phyloP scores from a whole-genome alignment of 495 filamentous ascomycete genomes.

The Hyaloscypha hepaticicola region DNA sequence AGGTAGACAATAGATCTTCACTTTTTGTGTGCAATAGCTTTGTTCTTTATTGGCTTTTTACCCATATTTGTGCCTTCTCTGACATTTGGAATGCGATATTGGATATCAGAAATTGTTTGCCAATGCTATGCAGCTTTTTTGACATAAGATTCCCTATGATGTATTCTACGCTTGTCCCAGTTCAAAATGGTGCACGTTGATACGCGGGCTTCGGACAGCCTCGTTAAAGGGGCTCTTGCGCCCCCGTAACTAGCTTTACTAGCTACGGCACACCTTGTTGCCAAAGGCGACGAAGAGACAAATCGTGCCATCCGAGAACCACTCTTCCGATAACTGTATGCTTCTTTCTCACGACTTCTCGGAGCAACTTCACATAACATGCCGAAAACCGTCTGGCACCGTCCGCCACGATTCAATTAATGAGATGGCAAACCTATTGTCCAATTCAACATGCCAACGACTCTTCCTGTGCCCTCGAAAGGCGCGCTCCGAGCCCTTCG shows the following conservation, averaged over 20 bases:
- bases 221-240: no score
- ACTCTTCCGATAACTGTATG: not conserved
- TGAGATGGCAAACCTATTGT: conserved; percentile 14
- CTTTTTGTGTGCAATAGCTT: conserved; percentile 17
- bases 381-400: not conserved
- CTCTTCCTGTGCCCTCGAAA: conserved; percentile 52
- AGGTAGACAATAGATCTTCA: conserved; percentile 33
- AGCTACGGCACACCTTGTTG: not conserved
- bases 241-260: not conserved
- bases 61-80: not conserved
- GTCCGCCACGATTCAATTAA: not conserved
- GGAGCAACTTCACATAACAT: not conserved
- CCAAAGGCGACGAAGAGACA: not conserved
- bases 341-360: not conserved
- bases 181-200: no score
- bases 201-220: no score
- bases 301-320: not conserved
- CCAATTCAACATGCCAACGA: conserved; percentile 23
- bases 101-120: no score
- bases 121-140: no score
- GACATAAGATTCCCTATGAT: no score
- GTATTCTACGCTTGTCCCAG: no score
- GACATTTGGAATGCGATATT: not conserved
- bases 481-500: conserved; percentile 52
- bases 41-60: not conserved